Base-by-base conservation (phyloP, 306 rosid genomes). In the Lathyrus sativus region DNA sequence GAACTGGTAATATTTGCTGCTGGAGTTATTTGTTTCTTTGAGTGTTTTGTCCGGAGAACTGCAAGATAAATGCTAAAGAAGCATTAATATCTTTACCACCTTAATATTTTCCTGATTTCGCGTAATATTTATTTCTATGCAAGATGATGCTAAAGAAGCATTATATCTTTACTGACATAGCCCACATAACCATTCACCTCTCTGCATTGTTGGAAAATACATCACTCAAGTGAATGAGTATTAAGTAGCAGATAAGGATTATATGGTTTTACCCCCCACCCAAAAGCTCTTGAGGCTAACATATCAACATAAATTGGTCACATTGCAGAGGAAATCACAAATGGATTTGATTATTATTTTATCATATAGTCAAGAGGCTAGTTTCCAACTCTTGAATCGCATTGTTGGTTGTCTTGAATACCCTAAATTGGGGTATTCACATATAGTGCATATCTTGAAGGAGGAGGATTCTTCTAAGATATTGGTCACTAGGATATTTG, bases 51-150 rank as follows among this genome's bases (percentile, higher is more conserved):
- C 14, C 62, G 14, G n/a, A 12, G 39, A 56, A 68, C 56, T 55
- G n/a, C 73, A 18, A 42, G 81, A 51, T 51, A 29, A 29, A 50
- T 72, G 74, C 79, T 77, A 49, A 69, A 58, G 79, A 61, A 71
- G 78, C 69, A 68, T 73, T 31, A 31, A 33, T 70, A 48, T 37
- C 11, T 35, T 49, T 53, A 33, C 24, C 54, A 53, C 11, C 67
- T 56, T 68, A 9, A 12, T 51, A 46, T 57, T 68, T 77, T 68
- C 50, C 67, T 17, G 10, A 11, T 68, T 72, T 51, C 22, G 18
- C 38, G 10, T 28, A 48, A 59, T 65, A 63, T 42, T 64, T 70
- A 48, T 58, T 41, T 68, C 26, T n/a, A 43, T 5, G 9, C 58
- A 38, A 48, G 24, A 15, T 48, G 2, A 17, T 48, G 55, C 55